Conservation (phyloP, 129 eudicot genomes). For the Artemisia annua region DNA sequence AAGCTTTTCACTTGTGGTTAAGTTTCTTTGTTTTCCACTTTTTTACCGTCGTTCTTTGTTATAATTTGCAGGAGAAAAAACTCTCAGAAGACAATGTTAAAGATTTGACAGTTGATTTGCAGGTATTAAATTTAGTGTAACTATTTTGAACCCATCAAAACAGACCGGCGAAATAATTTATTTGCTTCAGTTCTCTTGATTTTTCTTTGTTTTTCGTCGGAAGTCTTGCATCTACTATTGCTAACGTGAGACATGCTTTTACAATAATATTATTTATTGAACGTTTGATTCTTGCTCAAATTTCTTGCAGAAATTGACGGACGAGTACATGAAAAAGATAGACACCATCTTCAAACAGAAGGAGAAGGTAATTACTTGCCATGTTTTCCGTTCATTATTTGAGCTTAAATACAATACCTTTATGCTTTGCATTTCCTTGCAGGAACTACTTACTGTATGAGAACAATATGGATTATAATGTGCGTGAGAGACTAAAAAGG, state of each 20-base stretch:
- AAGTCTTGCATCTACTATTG: neutral
- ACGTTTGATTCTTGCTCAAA: neutral
- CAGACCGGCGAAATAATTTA: neutral
- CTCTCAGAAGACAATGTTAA: slow-evolving; percentile 92
- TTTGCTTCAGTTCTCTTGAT: neutral
- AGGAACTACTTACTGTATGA: slow-evolving; percentile 85
- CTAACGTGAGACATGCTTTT: slow-evolving; percentile 2
- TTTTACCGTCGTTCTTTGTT: slow-evolving; percentile 2
- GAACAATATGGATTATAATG: slow-evolving; percentile 22
- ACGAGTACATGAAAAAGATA: slow-evolving; percentile 86
- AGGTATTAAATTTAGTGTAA: slow-evolving; percentile 46
- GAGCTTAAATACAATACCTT: neutral
- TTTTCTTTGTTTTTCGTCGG: neutral
- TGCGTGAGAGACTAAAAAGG: slow-evolving; percentile 10
- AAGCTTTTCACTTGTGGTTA: slow-evolving; percentile 12
- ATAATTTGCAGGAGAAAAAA: slow-evolving; percentile 76
- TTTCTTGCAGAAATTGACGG: slow-evolving; percentile 72
- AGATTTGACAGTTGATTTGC: slow-evolving; percentile 85
- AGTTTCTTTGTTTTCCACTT: neutral
- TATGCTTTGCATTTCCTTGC: slow-evolving; percentile 22
- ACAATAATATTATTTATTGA: neutral
- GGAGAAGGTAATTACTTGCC: slow-evolving; percentile 67
- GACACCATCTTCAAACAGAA: slow-evolving; percentile 86
- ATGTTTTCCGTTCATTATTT: neutral
- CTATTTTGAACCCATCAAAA: neutral